Evolutionary conservation across 2,329 filamentous ascomycete genomes (phyloP).

Genomic region (Diaporthe sp.): DNA sequence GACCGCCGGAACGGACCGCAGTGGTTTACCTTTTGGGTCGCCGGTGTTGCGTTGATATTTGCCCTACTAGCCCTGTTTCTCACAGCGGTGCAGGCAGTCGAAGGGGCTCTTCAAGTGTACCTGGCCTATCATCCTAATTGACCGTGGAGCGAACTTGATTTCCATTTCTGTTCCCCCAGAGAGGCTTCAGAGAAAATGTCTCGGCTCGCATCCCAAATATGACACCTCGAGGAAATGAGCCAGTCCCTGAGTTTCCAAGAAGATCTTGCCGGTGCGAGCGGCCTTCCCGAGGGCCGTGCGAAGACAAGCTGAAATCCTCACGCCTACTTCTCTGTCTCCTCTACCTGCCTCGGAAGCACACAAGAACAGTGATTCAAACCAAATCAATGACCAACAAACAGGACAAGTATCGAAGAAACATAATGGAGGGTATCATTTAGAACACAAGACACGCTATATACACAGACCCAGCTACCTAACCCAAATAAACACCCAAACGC

Average conservation of each 20-base stretch:
- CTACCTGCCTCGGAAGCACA: not conserved
- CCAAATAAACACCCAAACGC: conserved; percentile 9
- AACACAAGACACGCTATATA: conserved; percentile 11
- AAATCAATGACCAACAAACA: no score
- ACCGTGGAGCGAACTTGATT: not conserved
- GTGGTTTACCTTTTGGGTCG: conserved; percentile 5
- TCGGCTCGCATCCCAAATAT: no score
- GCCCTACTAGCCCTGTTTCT: conserved; percentile 51
- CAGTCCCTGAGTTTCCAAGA: not conserved
- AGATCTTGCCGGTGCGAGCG: not conserved
- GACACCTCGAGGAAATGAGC: not conserved
- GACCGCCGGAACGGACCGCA: not conserved
- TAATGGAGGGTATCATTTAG: conserved; percentile 17
- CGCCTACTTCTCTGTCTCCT: not conserved
- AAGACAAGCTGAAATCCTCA: not conserved
- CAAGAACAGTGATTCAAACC: not conserved
- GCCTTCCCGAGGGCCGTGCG: not conserved
- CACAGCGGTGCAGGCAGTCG: conserved; percentile 56
- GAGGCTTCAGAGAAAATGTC: not conserved
- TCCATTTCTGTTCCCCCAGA: not conserved
- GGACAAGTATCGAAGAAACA: not conserved
- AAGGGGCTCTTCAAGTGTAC: conserved; percentile 58
- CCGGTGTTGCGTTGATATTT: not conserved
- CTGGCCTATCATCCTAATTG: not conserved
- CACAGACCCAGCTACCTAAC: not conserved